Base-by-base conservation (phyloP, 345 rosid species). In the Citrus unshiu region DNA sequence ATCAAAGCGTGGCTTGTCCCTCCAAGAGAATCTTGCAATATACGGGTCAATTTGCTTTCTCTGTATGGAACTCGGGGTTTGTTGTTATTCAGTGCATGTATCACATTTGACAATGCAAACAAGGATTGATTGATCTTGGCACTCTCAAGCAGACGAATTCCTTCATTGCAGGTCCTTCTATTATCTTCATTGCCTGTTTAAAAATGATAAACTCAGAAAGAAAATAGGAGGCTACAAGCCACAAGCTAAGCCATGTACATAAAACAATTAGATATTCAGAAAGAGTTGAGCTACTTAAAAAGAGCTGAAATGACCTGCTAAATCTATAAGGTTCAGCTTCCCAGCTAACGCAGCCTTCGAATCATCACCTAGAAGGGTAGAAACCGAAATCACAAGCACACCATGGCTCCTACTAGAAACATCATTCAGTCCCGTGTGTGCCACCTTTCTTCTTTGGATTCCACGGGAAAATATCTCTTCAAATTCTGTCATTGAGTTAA, bases 401-500 rank as follows among this genome's bases (percentile, higher is more conserved):
- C 94, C 98, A 79, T 96, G 99, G 86, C 99, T 94, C 83, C 98
- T 88, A 76, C 98, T 93, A 58, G 99, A 96, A 30, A 87, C 93
- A 79, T 94, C 99, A 78, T 96, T 96, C 25, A 93, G 83, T 69
- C 91, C 90, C 6, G 98, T 96, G 75, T 91, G 92, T 35, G 99
- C 98, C 73, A 89, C 89, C 84, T 93, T 96, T 40, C 98, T 78
- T 77, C 90, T 86, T 85, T 82, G 93, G 80, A 89, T 81, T 65
- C 92, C 98, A 81, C 78, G 72, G 0, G 91, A 86, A 66, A 85
- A 86, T 3, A 80, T 88, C 82, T 94, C 86, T 5, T 74, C 76
- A 77, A 96, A 96, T 56, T 91, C 91, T 19, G 78, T 25, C 86
- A 91, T 90, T 49, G 98, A 91, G 73, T 72, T 81, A 24, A 91